These are phyloP conservation scores for Crithidia mellificae DNA, from an alignment of 208 protist species.

Conservation along the genomic window DNA sequence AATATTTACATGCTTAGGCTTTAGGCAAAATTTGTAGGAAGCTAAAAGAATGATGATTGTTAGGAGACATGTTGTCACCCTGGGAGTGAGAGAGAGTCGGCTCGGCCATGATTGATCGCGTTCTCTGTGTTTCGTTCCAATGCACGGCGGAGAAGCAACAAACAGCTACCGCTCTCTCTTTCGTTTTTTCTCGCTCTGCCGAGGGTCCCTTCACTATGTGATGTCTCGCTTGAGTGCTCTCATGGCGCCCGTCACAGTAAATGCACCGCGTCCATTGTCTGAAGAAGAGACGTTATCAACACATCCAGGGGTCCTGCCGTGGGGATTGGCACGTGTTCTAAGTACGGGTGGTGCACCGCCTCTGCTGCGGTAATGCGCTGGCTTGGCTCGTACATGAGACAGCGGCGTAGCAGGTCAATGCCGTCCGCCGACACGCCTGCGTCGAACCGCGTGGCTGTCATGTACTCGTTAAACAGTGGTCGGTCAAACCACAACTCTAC, in stretches of 20 bases:
- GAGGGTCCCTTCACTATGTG: background rate
- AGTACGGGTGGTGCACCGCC: slow-evolving; percentile 69
- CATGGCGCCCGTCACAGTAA: too few species aligned
- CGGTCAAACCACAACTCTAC: slow-evolving; percentile 53
- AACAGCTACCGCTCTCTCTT: background rate
- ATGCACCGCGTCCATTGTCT: slow-evolving; percentile 44
- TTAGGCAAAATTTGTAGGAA: background rate
- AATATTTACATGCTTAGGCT: background rate
- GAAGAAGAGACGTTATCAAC: slow-evolving; percentile 58
- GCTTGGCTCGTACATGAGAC: slow-evolving; percentile 70
- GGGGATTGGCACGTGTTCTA: slow-evolving; percentile 38
- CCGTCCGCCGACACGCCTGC: slow-evolving; percentile 49
- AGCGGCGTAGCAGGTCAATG: slow-evolving; percentile 64
- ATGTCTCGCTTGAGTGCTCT: too few species aligned
- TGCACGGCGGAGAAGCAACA: too few species aligned
- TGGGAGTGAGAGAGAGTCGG: too few species aligned
- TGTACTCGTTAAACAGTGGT: slow-evolving; percentile 55
- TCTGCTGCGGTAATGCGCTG: slow-evolving; percentile 66
- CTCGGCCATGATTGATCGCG: too few species aligned
- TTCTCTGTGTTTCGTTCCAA: too few species aligned
- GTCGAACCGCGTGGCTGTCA: slow-evolving; percentile 48
- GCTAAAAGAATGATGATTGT: background rate
- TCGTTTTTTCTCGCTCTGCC: background rate
- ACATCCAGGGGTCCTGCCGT: slow-evolving; percentile 40
- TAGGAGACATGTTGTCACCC: background rate